Conservation (phyloP, 495 filamentous ascomycete species). For the Pseudotulostoma volvatum region DNA sequence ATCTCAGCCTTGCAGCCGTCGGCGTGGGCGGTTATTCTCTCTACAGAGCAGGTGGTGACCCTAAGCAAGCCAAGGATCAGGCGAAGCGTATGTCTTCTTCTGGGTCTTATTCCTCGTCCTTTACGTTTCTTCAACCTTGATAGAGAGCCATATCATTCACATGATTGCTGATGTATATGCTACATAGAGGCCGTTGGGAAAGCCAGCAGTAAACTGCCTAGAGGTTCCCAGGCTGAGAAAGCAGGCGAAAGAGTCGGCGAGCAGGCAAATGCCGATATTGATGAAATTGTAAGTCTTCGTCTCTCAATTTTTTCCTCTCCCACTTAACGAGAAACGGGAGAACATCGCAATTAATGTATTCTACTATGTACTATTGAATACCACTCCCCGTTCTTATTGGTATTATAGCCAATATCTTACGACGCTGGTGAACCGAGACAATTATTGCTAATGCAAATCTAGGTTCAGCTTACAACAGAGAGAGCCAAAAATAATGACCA, state of each 20-base stretch:
- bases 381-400: too few species aligned
- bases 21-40: constrained; percentile 77
- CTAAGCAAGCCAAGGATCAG: constrained; percentile 65
- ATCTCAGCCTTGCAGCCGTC: constrained; percentile 44
- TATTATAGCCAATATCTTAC: too few species aligned
- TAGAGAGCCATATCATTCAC: too few species aligned
- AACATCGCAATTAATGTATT: too few species aligned
- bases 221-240: constrained; percentile 33
- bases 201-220: constrained; percentile 45
- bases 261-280: constrained; percentile 37
- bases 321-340: too few species aligned
- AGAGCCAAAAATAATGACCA: constrained; percentile 42
- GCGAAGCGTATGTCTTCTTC: constrained; percentile 49
- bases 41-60: constrained; percentile 69
- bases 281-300: constrained; percentile 33
- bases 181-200: constrained; percentile 34
- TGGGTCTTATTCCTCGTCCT: too few species aligned
- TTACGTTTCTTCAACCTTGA: too few species aligned
- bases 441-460: too few species aligned
- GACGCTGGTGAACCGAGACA: too few species aligned
- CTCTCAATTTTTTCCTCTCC: background rate
- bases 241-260: constrained; percentile 31
- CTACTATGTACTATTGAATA: too few species aligned
- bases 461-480: constrained; percentile 47
- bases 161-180: constrained; percentile 1